phyloP scores from a whole-genome alignment of 352 stramenopile species.

The Globisporangium cylindrosporum region DNA sequence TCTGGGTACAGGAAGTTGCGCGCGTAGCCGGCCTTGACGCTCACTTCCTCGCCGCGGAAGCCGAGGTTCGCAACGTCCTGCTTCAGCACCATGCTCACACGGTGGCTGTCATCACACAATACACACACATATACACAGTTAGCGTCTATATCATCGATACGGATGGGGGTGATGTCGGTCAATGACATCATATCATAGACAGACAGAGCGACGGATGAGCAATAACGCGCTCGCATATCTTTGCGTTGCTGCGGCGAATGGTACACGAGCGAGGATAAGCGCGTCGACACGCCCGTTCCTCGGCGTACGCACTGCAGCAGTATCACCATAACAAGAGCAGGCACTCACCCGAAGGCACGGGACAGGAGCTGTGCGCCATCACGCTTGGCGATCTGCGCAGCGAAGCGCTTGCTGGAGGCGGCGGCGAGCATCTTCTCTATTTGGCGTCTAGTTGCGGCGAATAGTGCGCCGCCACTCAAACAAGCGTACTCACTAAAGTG shows the following conservation, averaged over 20 bases:
- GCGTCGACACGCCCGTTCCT: neutral
- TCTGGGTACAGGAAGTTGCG: slow-evolving; percentile 94
- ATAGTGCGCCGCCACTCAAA: slow-evolving; percentile 3
- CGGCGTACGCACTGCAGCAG: neutral
- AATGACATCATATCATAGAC: neutral
- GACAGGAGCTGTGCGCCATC: slow-evolving; percentile 38
- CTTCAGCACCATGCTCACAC: slow-evolving; percentile 85
- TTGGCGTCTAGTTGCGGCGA: neutral
- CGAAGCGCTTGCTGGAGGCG: slow-evolving; percentile 7
- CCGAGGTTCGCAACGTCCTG: slow-evolving; percentile 81
- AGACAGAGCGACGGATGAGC: neutral
- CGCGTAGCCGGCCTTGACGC: slow-evolving; percentile 92
- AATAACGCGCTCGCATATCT: neutral
- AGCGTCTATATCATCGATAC: neutral
- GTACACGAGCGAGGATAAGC: neutral
- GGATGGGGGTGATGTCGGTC: neutral
- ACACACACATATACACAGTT: neutral
- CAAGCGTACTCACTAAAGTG: neutral
- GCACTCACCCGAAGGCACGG: slow-evolving; percentile 66
- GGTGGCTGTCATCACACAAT: slow-evolving; percentile 39
- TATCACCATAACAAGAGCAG: neutral
- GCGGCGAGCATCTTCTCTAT: slow-evolving; percentile 12
- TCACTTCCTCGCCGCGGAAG: slow-evolving; percentile 89
- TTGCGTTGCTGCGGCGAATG: neutral
- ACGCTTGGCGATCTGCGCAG: slow-evolving; percentile 28